A percentile compares a stretch with the other conserved stretches of the same genome.
Evolutionary conservation across 2,329 filamentous ascomycete genomes (phyloP).

Genomic region (Claviceps lovelessii): DNA sequence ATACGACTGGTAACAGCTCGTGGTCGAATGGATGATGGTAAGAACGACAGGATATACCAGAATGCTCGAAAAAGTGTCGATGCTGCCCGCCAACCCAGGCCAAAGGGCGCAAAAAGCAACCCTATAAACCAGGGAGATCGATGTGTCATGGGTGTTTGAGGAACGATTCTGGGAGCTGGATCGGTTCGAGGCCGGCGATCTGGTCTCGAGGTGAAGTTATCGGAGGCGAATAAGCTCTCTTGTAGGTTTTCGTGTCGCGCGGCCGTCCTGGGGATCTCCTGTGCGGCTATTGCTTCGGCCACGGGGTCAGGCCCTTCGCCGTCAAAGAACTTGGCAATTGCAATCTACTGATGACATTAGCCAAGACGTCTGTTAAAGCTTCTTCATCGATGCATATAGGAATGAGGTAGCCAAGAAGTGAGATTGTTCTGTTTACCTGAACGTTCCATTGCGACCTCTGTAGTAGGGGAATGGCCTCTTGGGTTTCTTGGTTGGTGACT

Average conservation of each 20-base stretch:
- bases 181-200: slow-evolving; percentile 29
- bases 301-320: slow-evolving; percentile 76
- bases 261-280: slow-evolving; percentile 47
- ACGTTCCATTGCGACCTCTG: slow-evolving; percentile 92
- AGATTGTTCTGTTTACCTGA: slow-evolving; percentile 39
- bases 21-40: slow-evolving; percentile 51
- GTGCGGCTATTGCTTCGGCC: slow-evolving; percentile 56
- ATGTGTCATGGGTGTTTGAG: slow-evolving; percentile 54
- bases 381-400: background rate
- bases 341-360: slow-evolving; percentile 46
- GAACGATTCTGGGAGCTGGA: slow-evolving; percentile 73
- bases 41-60: slow-evolving; percentile 64
- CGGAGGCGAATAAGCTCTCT: slow-evolving; percentile 34
- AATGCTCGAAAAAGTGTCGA: slow-evolving; percentile 58
- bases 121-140: slow-evolving; percentile 63
- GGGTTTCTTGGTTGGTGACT: slow-evolving; percentile 70
- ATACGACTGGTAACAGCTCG: slow-evolving; percentile 40
- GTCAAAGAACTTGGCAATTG: slow-evolving; percentile 94
- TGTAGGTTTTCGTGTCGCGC: slow-evolving; percentile 61
- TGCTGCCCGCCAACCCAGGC: slow-evolving; percentile 58
- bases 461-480: slow-evolving; percentile 64
- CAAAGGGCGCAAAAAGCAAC: slow-evolving; percentile 69
- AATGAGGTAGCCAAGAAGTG: too few species aligned
- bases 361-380: background rate
- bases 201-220: slow-evolving; percentile 10